Evolutionary conservation across 495 filamentous ascomycete species (phyloP).

Genomic region (Aspergillus sparsus): DNA sequence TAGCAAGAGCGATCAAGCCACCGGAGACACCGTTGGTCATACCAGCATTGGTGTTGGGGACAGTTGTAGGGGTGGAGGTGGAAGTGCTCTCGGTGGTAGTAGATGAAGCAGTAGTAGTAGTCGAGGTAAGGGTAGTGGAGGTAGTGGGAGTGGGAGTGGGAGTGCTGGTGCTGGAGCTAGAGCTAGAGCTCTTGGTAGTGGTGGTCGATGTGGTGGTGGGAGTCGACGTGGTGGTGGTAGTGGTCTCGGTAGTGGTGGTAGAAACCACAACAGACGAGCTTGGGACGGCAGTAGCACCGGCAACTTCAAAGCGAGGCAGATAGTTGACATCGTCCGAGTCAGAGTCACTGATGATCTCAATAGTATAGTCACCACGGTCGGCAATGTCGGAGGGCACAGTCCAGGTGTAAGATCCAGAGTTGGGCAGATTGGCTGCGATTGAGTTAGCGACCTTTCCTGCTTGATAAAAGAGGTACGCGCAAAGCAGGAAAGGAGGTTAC

Average conservation of each 20-base stretch:
- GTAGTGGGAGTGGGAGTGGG: slow-evolving; percentile 22
- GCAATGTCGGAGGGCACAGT: slow-evolving; percentile 44
- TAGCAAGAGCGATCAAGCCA: slow-evolving; percentile 40
- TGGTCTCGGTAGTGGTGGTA: slow-evolving; percentile 18
- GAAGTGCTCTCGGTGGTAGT: slow-evolving; percentile 18
- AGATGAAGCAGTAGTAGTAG: slow-evolving; percentile 19
- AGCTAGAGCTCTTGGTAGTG: slow-evolving; percentile 39
- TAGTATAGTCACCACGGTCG: slow-evolving; percentile 55
- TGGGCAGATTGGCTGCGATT: slow-evolving; percentile 50
- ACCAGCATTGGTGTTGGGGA: slow-evolving; percentile 42
- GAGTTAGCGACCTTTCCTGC: slow-evolving; percentile 18
- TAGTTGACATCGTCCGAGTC: slow-evolving; percentile 55
- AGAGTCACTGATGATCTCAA: slow-evolving; percentile 56
- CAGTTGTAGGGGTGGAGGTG: slow-evolving; percentile 21
- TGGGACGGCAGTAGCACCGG: slow-evolving; percentile 46
- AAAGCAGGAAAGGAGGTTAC: slow-evolving; percentile 25
- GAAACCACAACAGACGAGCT: slow-evolving; percentile 36
- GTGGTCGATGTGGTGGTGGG: slow-evolving; percentile 55
- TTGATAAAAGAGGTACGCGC: not conserved
- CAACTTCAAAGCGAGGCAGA: slow-evolving; percentile 57
- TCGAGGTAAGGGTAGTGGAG: slow-evolving; percentile 18
- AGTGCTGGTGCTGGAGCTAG: slow-evolving; percentile 23
- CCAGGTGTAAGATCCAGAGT: slow-evolving; percentile 62
- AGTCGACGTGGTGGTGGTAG: slow-evolving; percentile 37
- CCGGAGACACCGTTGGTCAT: slow-evolving; percentile 40